A percentile compares a stretch with the other conserved stretches of the same genome.
Conservation (phyloP, 306 rosid species). For the Chamaecrista fasciculata region DNA sequence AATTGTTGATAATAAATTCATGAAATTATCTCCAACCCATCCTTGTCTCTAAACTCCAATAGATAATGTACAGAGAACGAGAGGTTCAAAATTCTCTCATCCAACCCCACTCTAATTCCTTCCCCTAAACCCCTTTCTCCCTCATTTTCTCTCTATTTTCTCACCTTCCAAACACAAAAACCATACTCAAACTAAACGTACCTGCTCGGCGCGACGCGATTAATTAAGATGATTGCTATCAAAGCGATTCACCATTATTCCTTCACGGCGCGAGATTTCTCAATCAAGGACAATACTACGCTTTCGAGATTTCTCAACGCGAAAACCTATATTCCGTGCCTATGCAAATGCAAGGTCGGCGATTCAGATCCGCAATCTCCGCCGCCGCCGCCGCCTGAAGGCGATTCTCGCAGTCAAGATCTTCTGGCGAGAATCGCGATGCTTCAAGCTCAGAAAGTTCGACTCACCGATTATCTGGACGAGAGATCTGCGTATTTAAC, state of each 20-base stretch:
- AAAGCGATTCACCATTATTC: conserved; percentile 57
- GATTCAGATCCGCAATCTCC: conserved; percentile 53
- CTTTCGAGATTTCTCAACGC: conserved; percentile 32
- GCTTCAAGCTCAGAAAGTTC: conserved; percentile 79
- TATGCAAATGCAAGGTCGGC: conserved; percentile 58
- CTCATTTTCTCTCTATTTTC: background rate
- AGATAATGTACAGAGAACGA: conserved; percentile 56
- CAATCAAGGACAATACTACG: conserved; percentile 25
- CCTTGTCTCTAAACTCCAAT: background rate
- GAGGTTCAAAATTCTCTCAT: conserved; percentile 48
- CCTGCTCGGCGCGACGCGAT: conserved; percentile 7
- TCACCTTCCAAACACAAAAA: background rate
- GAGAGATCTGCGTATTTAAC: conserved; percentile 71
- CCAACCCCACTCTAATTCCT: background rate
- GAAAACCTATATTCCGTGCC: conserved; percentile 42
- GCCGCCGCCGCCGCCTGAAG: conserved; percentile 49
- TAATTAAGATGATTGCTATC: conserved; percentile 62
- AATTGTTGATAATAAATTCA: background rate
- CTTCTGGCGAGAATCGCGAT: conserved; percentile 71
- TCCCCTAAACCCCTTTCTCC: background rate
- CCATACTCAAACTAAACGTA: background rate
- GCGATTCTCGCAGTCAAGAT: conserved; percentile 75
- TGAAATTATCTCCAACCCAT: background rate
- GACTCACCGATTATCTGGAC: conserved; percentile 67
- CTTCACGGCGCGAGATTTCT: too few relatives aligned